Evolutionary conservation across 1,284 basidiomycete genomes (phyloP).

Genomic region (Leccinum variabile): DNA sequence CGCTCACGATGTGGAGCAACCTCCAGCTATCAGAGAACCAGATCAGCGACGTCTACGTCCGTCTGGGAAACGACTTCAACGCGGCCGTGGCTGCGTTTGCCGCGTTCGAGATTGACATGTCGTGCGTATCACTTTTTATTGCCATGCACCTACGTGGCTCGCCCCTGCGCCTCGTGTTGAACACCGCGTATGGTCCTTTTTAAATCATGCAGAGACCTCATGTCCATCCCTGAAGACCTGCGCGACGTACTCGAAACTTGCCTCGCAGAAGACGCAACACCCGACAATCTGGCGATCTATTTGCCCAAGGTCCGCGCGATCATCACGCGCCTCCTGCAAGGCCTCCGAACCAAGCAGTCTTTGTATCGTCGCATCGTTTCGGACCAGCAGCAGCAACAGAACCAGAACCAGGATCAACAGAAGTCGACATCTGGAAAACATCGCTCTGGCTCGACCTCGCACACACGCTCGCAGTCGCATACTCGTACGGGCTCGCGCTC

Average conservation of each 20-base stretch:
- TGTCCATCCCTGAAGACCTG: slow-evolving; percentile 87
- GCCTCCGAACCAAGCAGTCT: slow-evolving; percentile 89
- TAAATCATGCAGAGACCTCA: slow-evolving; percentile 67
- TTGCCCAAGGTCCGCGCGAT: slow-evolving; percentile 91
- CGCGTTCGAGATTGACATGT: slow-evolving; percentile 86
- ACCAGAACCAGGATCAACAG: neutral
- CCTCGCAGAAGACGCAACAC: slow-evolving; percentile 86
- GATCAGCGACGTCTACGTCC: slow-evolving; percentile 96
- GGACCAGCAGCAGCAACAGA: slow-evolving; percentile 44
- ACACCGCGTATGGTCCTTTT: slow-evolving; percentile 11
- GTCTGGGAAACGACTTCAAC: slow-evolving; percentile 97
- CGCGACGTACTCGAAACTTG: slow-evolving; percentile 87
- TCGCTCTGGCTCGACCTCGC: slow-evolving; percentile 43
- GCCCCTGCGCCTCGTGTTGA: slow-evolving; percentile 16
- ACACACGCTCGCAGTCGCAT: slow-evolving; percentile 24
- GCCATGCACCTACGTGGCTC: slow-evolving; percentile 12
- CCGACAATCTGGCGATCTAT: slow-evolving; percentile 85
- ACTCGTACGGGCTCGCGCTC: slow-evolving; percentile 55
- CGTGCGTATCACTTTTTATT: slow-evolving; percentile 52
- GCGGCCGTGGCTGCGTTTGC: slow-evolving; percentile 88
- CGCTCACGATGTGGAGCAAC: slow-evolving; percentile 87
- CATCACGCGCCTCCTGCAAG: slow-evolving; percentile 90
- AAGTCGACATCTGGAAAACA: slow-evolving; percentile 34
- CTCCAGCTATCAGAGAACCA: slow-evolving; percentile 74
- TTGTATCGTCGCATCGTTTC: slow-evolving; percentile 69